A percentile compares a stretch with the other conserved stretches of the same genome.
Evolutionary conservation across 139 green algal species (phyloP).

Genomic region (Zygnema cylindricum): DNA sequence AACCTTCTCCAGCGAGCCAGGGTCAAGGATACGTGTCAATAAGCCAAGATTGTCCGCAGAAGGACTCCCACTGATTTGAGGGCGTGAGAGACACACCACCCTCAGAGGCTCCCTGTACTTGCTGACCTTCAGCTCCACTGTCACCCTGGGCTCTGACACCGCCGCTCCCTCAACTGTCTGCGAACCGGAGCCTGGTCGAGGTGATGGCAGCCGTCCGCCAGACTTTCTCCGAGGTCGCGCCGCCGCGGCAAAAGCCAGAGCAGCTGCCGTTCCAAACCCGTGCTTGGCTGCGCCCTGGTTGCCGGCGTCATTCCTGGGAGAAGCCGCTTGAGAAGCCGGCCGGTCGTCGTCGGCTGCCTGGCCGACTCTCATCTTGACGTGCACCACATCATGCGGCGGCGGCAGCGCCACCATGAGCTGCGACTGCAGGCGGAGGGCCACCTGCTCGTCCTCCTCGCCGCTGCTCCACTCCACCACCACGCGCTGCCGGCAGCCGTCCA

Average conservation of each 20-base stretch:
- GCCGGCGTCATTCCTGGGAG: not conserved
- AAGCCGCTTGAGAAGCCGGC: not conserved
- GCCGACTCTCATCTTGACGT: not conserved
- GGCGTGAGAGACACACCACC: slow-evolving; percentile 23
- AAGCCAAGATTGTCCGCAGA: slow-evolving; percentile 8
- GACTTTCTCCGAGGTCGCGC: not conserved
- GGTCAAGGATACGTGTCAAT: slow-evolving; percentile 12
- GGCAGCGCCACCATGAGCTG: slow-evolving; percentile 56
- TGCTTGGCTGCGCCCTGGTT: not conserved
- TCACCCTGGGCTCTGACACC: slow-evolving; percentile 10
- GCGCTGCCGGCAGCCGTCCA: not conserved
- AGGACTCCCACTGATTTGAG: not conserved
- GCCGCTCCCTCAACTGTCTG: not conserved
- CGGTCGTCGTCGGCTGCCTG: slow-evolving; percentile 8
- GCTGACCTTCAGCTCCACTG: slow-evolving; percentile 2
- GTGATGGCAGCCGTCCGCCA: not conserved
- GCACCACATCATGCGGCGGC: slow-evolving; percentile 31
- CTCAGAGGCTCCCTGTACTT: slow-evolving; percentile 36
- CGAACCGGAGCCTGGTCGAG: too few species aligned
- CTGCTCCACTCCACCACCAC: slow-evolving; percentile 41
- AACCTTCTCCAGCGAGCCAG: slow-evolving; percentile 21
- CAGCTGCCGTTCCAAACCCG: not conserved
- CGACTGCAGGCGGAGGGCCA: slow-evolving; percentile 50
- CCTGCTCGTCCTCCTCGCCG: slow-evolving; percentile 52
- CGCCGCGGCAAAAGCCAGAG: not conserved